phyloP scores from a whole-genome alignment of 371 early-diverging fungal species.

The Mortierella sp. region DNA sequence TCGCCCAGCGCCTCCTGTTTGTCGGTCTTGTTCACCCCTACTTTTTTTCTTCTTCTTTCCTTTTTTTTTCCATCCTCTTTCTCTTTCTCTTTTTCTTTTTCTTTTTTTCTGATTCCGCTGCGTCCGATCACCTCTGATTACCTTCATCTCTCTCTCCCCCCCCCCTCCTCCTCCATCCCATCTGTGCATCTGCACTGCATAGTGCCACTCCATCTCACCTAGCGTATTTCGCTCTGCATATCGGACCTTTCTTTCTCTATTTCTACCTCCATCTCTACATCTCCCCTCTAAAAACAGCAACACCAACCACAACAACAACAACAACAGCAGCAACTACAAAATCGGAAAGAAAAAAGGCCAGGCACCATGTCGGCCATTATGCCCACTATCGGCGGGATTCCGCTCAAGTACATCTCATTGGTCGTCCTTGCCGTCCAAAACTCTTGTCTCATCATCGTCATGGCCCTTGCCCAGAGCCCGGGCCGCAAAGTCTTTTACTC shows the following conservation, averaged over 20 bases:
- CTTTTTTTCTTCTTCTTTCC: not conserved
- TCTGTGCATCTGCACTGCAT: not conserved
- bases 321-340: not conserved
- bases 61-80: slow-evolving; percentile 7
- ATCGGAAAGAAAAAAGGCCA: not conserved
- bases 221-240: not conserved
- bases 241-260: not conserved
- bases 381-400: slow-evolving; percentile 65
- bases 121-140: too few relatives aligned
- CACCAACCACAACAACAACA: too few relatives aligned
- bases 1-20: not conserved
- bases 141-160: not conserved
- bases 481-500: slow-evolving; percentile 72
- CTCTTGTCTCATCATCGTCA: slow-evolving; percentile 83
- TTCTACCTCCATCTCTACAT: not conserved
- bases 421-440: slow-evolving; percentile 89
- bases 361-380: slow-evolving; percentile 41
- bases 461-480: slow-evolving; percentile 81
- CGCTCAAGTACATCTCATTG: slow-evolving; percentile 88
- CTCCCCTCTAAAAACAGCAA: not conserved
- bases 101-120: too few relatives aligned
- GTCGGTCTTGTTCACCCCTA: not conserved
- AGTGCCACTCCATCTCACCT: not conserved
- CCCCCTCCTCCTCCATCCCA: not conserved
- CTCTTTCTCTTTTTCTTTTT: not conserved